Conservation (phyloP, 1,284 basidiomycete species). For the Ustilago esculenta region DNA sequence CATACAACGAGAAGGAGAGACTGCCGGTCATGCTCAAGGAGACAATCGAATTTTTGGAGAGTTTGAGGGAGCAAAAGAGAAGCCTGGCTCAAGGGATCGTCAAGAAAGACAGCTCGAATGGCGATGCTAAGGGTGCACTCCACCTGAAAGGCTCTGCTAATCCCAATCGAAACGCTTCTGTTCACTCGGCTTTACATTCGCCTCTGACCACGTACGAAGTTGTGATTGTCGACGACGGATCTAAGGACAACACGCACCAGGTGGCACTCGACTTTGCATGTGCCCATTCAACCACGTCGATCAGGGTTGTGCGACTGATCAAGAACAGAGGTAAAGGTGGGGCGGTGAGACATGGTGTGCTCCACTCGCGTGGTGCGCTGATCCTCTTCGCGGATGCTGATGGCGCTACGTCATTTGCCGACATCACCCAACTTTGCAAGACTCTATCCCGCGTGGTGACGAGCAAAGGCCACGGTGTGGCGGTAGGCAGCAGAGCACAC, state of each 20-base stretch:
- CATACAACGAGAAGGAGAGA: conserved; percentile 85
- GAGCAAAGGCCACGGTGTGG: conserved; percentile 73
- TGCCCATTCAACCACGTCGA: conserved; percentile 71
- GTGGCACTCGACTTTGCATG: conserved; percentile 76
- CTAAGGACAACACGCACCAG: conserved; percentile 77
- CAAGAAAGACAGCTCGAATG: neutral
- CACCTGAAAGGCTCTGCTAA: neutral
- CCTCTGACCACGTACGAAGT: conserved; percentile 72
- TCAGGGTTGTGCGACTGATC: conserved; percentile 81
- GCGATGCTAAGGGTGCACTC: no score
- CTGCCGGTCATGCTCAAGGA: conserved; percentile 83
- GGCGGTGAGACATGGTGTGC: conserved; percentile 77
- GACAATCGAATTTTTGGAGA: conserved; percentile 71
- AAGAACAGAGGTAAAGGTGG: conserved; percentile 90
- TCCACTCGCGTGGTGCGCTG: conserved; percentile 79
- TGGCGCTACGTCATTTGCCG: conserved; percentile 85
- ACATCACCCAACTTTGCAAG: conserved; percentile 78
- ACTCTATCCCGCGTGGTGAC: conserved; percentile 70
- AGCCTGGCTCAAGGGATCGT: conserved; percentile 17
- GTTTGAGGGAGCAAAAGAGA: conserved; percentile 48
- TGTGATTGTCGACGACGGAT: conserved; percentile 89
- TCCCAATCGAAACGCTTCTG: neutral
- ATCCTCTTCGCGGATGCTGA: conserved; percentile 93
- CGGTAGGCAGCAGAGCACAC: conserved; percentile 86
- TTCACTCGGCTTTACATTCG: conserved; percentile 12